These are phyloP conservation scores for Solanum okadae DNA, from an alignment of 257 asterid genomes.

Conservation along the genomic window DNA sequence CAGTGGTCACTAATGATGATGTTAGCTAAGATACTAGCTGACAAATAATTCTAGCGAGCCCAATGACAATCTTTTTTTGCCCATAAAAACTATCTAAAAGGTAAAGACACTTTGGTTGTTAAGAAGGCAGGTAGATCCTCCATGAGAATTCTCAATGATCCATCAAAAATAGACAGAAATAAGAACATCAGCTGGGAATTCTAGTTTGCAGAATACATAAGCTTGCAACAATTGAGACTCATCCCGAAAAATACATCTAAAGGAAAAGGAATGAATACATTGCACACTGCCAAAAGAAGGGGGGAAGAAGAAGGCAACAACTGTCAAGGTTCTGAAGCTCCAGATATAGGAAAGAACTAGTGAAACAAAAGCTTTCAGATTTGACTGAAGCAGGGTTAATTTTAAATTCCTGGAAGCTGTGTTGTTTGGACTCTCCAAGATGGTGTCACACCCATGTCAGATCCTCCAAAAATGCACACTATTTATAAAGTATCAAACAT, in stretches of 20 bases:
- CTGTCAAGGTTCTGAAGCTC: not conserved
- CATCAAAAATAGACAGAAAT: not conserved
- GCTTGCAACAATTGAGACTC: not conserved
- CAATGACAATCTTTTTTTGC: not conserved
- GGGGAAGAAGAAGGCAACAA: not conserved
- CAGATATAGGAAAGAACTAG: not conserved
- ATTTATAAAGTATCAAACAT: not conserved
- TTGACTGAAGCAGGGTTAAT: not conserved
- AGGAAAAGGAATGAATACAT: not conserved
- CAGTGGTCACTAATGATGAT: not conserved
- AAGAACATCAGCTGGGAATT: not conserved
- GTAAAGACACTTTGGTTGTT: not conserved
- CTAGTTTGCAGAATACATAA: not conserved
- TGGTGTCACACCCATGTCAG: not conserved
- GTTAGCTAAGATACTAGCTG: not conserved
- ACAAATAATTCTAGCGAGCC: not conserved
- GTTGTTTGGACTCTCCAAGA: not conserved
- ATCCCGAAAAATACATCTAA: not conserved
- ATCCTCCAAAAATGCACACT: not conserved
- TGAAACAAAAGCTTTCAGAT: not conserved
- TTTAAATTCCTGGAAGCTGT: not conserved
- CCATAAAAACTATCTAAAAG: not conserved
- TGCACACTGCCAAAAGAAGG: not conserved
- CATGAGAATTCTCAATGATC: not conserved
- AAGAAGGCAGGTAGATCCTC: not conserved